Evolutionary conservation across 306 rosid genomes (phyloP), one percentile per base, ranked within the genome.

Genomic region (Albizia julibrissin): DNA sequence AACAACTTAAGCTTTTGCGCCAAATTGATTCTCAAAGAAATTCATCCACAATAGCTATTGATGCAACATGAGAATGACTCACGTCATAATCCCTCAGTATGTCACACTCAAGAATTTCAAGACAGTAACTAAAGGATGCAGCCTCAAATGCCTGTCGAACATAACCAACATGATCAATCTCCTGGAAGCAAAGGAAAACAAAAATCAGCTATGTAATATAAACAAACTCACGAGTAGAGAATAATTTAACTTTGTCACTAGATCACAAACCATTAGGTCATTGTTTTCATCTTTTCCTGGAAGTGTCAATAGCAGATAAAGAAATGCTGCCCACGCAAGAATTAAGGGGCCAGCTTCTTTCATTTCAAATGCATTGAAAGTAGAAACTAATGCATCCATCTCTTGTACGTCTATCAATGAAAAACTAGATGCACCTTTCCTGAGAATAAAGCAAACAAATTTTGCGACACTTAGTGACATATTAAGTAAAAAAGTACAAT

Each of bases 271-370:
- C 92, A 82, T 85, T 75, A 93, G 87, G 72, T 79, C 91, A 72
- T 75, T 84, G 83, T 71, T 91, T 65, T 86, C 94, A 86, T 91
- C 92, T 86, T 91, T 95, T 47, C 87, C 94, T 0, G 97, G 92
- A 81, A 95, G 98, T 84, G 99, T 91, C 80, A 91, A 86, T 81
- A 87, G 87, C 58, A 93, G 82, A 88, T 93, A 91, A 82, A 95
- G 92, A 87, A 90, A 93, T 56, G 92, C 98, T 16, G 98, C 99
- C 98, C 99, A 95, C 31, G 98, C 89, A 50, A 95, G 89, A 85
- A 95, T 82, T 73, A 95, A 83, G 22, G 97, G 99, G 49, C 95
- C 90, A 31, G 94, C 90, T 89, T 91, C 99, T 82, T 93, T 90
- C 56, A 88, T 85, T 85, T 91, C 95, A 86, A 85, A 89, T 74